Conservation (phyloP, 352 stramenopile species). For the Thraustochytrium sp. region DNA sequence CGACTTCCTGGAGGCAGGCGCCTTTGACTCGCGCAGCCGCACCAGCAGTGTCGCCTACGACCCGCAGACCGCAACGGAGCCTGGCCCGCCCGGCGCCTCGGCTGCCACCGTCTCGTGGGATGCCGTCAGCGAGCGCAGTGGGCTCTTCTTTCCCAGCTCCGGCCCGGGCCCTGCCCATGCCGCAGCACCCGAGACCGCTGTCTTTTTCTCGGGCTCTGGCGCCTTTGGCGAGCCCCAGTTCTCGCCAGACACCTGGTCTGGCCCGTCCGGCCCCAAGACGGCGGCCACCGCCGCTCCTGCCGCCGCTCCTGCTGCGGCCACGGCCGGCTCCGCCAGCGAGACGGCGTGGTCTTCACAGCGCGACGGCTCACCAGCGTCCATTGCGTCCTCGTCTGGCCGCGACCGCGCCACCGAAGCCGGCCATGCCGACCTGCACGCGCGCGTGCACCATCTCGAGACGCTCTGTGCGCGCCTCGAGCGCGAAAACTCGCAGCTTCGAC, state of each 20-base stretch:
- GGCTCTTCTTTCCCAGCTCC: neutral
- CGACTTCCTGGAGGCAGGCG: neutral
- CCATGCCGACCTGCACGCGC: neutral
- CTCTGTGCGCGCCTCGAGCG: neutral
- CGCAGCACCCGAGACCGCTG: neutral
- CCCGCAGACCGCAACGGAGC: neutral
- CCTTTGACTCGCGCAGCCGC: neutral
- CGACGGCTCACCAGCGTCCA: neutral
- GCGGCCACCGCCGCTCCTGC: neutral
- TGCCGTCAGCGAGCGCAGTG: neutral
- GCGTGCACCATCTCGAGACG: neutral
- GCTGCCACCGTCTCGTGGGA: too few relatives aligned
- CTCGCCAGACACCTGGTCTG: neutral
- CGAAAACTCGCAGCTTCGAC: neutral
- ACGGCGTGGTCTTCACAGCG: too few relatives aligned
- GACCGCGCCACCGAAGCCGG: neutral
- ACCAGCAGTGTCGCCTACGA: slow-evolving; percentile 1
- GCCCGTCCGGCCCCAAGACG: neutral
- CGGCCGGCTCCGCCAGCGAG: neutral
- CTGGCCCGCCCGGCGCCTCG: too few relatives aligned
- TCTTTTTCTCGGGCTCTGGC: neutral
- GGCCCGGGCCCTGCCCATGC: neutral
- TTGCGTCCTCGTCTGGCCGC: neutral
- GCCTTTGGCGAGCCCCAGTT: neutral
- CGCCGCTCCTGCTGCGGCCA: neutral